A percentile compares a stretch with the other conserved stretches of the same genome.
These are phyloP conservation scores for Astrephomene gubernaculifera DNA, from an alignment of 139 green algal genomes.

Conservation along the genomic window DNA sequence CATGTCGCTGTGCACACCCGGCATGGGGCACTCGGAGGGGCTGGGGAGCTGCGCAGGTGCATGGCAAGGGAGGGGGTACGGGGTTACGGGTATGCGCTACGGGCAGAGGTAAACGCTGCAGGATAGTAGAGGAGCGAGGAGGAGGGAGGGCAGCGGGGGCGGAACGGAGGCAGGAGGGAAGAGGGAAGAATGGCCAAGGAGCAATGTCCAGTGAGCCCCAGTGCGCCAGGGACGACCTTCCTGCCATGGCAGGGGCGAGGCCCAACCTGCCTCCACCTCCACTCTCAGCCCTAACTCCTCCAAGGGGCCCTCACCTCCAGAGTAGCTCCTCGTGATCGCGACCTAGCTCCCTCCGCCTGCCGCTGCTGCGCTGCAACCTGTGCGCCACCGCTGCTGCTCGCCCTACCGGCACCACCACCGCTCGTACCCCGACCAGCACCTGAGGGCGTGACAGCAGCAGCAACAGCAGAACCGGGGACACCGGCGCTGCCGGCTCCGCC, in stretches of 20 bases:
- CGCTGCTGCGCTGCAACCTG: not conserved
- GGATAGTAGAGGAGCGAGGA: not conserved
- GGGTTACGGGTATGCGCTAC: not conserved
- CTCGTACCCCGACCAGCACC: too few relatives aligned
- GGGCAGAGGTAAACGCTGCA: not conserved
- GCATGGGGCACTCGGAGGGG: conserved; percentile 64
- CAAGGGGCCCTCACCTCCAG: not conserved
- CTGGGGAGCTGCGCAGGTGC: conserved; percentile 50
- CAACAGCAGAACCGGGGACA: too few relatives aligned
- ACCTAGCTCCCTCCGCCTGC: not conserved
- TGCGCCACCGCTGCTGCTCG: too few relatives aligned
- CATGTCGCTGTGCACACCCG: conserved; percentile 86
- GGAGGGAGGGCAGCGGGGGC: too few relatives aligned
- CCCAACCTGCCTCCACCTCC: too few relatives aligned
- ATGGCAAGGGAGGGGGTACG: not conserved
- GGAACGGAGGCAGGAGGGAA: not conserved
- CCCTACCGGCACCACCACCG: too few relatives aligned
- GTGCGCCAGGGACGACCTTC: not conserved
- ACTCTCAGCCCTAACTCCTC: not conserved
- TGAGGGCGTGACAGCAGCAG: too few relatives aligned
- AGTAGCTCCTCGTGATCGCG: not conserved
- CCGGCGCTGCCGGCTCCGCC: too few relatives aligned
- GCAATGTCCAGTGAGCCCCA: too few relatives aligned
- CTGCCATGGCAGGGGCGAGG: not conserved
- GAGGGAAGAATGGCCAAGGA: too few relatives aligned